Conservation (phyloP, 1,284 basidiomycete species). For the Apiotrichum akiyoshidainum region DNA sequence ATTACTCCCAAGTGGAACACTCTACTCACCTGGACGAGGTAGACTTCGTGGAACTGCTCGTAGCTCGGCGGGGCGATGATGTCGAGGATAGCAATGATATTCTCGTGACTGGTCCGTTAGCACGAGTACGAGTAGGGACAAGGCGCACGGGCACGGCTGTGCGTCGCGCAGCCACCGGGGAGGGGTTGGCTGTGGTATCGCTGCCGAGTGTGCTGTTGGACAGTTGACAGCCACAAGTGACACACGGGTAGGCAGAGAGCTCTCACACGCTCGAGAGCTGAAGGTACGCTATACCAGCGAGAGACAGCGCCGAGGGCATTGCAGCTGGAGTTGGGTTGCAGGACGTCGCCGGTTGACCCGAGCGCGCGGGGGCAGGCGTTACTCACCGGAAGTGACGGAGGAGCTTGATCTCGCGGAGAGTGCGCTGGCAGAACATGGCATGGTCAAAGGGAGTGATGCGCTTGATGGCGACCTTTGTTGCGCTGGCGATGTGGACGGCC, state of each 20-base stretch:
- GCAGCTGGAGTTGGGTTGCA: too few relatives aligned
- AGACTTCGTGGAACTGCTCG: constrained; percentile 82
- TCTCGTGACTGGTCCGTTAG: constrained; percentile 37
- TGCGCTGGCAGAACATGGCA: constrained; percentile 85
- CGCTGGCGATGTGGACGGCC: constrained; percentile 74
- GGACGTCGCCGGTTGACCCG: too few relatives aligned
- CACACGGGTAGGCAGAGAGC: too few relatives aligned
- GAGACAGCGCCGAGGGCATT: too few relatives aligned
- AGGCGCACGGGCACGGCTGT: neutral
- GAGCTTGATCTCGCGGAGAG: constrained; percentile 81
- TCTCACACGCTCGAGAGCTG: too few relatives aligned
- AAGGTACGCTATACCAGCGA: too few relatives aligned
- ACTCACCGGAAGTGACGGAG: constrained; percentile 71
- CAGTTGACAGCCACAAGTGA: too few relatives aligned
- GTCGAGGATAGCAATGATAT: constrained; percentile 94
- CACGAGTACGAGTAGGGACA: neutral
- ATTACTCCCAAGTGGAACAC: neutral
- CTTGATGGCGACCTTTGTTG: constrained; percentile 81
- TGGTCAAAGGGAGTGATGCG: constrained; percentile 91
- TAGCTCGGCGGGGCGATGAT: constrained; percentile 85
- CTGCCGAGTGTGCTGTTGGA: too few relatives aligned
- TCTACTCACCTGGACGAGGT: constrained; percentile 61
- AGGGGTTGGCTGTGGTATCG: too few relatives aligned
- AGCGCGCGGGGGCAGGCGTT: neutral
- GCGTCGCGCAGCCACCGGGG: neutral